Conservation (phyloP, 179 eudicot species). For the Spergularia azorica region DNA sequence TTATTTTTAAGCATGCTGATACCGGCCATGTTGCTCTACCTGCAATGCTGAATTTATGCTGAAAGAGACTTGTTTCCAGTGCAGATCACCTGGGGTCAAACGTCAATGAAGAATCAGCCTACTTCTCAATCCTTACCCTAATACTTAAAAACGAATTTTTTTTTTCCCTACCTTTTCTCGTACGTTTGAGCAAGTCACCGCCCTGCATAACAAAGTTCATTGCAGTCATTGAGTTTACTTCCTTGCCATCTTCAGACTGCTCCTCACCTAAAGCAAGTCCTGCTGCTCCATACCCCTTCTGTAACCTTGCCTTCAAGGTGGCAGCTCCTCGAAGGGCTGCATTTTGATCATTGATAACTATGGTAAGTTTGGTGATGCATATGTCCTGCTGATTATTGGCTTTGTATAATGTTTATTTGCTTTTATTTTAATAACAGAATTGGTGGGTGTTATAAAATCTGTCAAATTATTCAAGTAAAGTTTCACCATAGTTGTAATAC, state of each 20-base stretch:
- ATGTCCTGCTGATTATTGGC: no score
- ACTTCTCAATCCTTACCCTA: conserved; percentile 3
- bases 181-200: conserved; percentile 86
- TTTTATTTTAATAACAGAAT: not conserved
- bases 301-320: conserved; percentile 70
- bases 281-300: conserved; percentile 54
- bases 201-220: conserved; percentile 73
- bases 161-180: conserved; percentile 72
- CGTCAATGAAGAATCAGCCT: conserved; percentile 19
- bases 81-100: conserved; percentile 70
- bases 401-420: no score
- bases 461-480: not conserved
- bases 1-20: not conserved
- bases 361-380: not conserved
- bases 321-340: conserved; percentile 90
- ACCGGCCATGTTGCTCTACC: conserved; percentile 35
- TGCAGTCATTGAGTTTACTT: conserved; percentile 43
- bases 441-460: not conserved
- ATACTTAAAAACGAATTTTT: not conserved
- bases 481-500: conserved; percentile 28
- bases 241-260: conserved; percentile 55
- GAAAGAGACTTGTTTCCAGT: conserved; percentile 88
- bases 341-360: conserved; percentile 2
- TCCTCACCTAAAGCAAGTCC: conserved; percentile 47
- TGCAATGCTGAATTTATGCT: conserved; percentile 67